Base-by-base conservation (phyloP, 1,284 basidiomycete genomes). In the Fomitopsis schrenkii region DNA sequence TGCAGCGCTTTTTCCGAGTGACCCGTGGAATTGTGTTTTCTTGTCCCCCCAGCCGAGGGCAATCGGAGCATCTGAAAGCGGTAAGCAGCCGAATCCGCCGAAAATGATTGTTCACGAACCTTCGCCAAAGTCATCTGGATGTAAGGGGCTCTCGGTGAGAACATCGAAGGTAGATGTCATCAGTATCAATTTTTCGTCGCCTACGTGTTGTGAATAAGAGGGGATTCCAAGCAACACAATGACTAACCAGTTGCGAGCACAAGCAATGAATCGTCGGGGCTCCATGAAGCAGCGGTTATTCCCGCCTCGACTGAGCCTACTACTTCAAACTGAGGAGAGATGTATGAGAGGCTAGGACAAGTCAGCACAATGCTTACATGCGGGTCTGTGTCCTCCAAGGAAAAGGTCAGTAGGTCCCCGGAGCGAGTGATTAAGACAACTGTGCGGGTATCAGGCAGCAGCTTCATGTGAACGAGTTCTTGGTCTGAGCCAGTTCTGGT, bases 21-120 rank as follows among this genome's bases (percentile, higher is more conserved):
- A 96, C 14, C 97, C 97, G 68, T 98, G 96, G 73, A 99, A 99
- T 72, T 99, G 97, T 0, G 97, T 99, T 69, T 92, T 84, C 71
- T 97, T 97, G 4, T 93, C 94, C 35, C 97, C 97, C 97, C 97
- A 99, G 9, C 97, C 97, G 59, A 98, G 93, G 67, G 96, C 94
- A 69, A 98, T 94, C 6, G 93, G 94, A 44, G 88, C 85, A 72
- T 95, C 95, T 94, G 68, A 6, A 40, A 19, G 35, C 48, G 26
- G 36, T 45, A 3, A 33, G 14, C 9, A 22, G 5, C 5, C 17
- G 17, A 41, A 22, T 30, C 10, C 2, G 17, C 9, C 40, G 26
- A 33, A 26, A 42, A 45, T 33, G 60, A 65, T 7, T 30, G 22
- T 5, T 5, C 64, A 33, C 74, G 55, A 55, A 88, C 93, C 92